Base-by-base conservation (phyloP, 2,329 filamentous ascomycete species). In the Fusarium floridanum region DNA sequence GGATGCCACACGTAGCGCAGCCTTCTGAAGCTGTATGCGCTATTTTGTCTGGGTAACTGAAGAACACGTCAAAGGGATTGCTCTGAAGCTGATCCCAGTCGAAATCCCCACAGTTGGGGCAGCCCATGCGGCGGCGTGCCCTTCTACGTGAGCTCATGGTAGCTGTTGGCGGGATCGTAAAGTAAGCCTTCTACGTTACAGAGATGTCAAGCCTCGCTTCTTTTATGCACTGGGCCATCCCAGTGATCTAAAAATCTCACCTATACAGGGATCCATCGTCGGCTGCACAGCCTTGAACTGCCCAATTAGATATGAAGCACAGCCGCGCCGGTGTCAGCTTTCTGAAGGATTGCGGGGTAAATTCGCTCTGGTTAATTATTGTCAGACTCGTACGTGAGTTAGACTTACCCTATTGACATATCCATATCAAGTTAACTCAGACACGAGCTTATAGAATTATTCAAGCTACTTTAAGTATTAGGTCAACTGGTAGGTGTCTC, bases 71-170 rank as follows among this genome's bases (percentile, higher is more conserved):
- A 12, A 60, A 66, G 4, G 34, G 17, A 7, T 36, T 60, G 3
- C 27, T n/a, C 5, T 66, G 64, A 10, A 66, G 57, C 24, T 62
- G 41, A 11, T 62, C 56, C 64, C 64, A 66, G 56, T 50, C 56
- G 37, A 66, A 66, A 29, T 66, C 64, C 5, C 59, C 45, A 34
- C 64, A 66, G 8, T 53, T 53, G n/a, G 64, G 43, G 10, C 64
- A 66, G 5, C 56, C 56, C 6, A 27, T 22, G 8, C 10, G 43
- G 10, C 64, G 56, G 2, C 64, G 64, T 22, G 12, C 9, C 57
- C 37, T 61, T 57, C 55, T 36, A 16, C 55, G 48, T 29, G 48
- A 32, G 48, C 10, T 32, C 48, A 55, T 55, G 11, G 17, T 5
- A 9, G 3, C 2, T 32, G 16, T 32, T 8, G 27, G 20, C 7